phyloP scores from a whole-genome alignment of 2,329 filamentous ascomycete species.

The Hypomyces perniciosus region DNA sequence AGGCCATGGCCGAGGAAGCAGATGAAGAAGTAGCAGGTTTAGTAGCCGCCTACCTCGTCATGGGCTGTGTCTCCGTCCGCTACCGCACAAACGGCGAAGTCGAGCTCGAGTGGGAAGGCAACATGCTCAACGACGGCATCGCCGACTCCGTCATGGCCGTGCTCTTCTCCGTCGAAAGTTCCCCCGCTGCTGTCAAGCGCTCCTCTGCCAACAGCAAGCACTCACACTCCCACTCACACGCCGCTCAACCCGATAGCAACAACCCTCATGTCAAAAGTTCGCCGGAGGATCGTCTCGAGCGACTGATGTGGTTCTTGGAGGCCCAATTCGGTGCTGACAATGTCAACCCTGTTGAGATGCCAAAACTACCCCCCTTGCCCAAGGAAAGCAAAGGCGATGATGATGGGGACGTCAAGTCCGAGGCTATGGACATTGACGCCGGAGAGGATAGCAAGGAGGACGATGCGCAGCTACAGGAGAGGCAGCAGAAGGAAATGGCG shows the following conservation, averaged over 20 bases:
- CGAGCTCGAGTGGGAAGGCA: constrained; percentile 95
- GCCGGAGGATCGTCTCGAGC: constrained; percentile 70
- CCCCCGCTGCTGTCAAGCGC: constrained; percentile 87
- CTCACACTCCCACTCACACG: constrained; percentile 33
- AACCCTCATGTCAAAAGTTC: constrained; percentile 71
- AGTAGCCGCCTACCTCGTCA: constrained; percentile 61
- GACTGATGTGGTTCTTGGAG: constrained; percentile 93
- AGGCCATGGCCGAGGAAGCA: constrained; percentile 43
- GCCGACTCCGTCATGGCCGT: constrained; percentile 96
- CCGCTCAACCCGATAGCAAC: constrained; percentile 34
- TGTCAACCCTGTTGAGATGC: constrained; percentile 66
- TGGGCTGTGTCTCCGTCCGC: constrained; percentile 84
- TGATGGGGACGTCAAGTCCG: neutral
- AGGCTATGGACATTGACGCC: constrained; percentile 22
- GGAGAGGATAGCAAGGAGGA: constrained; percentile 27
- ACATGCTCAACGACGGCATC: constrained; percentile 94
- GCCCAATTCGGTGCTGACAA: constrained; percentile 87
- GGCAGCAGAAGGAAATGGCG: constrained; percentile 65
- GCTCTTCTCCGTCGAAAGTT: constrained; percentile 85
- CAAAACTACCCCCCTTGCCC: constrained; percentile 46
- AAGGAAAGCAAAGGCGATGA: neutral
- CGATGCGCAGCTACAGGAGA: constrained; percentile 44
- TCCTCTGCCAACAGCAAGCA: constrained; percentile 25
- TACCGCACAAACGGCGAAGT: constrained; percentile 73
- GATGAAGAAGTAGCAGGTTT: constrained; percentile 58